Percentiles rank a stretch among this genome's conserved stretches.
phyloP scores from a whole-genome alignment of 2,329 filamentous ascomycete genomes.

The Cladobotryum protrusum region DNA sequence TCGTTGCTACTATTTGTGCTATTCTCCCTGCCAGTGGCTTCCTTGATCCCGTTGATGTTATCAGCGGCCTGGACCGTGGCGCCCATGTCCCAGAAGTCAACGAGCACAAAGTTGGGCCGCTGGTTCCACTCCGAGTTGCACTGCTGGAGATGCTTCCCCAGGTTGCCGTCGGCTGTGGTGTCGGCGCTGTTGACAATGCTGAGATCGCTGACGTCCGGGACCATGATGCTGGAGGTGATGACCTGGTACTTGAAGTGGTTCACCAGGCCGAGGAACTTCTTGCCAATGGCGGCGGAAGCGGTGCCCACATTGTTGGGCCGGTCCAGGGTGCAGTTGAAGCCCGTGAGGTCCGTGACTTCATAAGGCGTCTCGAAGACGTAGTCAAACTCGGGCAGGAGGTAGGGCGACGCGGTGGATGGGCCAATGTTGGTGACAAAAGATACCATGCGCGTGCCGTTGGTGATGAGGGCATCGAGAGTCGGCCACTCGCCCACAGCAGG shows the following conservation, averaged over 20 bases:
- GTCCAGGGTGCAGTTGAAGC: slow-evolving; percentile 67
- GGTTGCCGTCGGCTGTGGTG: slow-evolving; percentile 44
- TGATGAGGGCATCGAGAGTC: slow-evolving; percentile 64
- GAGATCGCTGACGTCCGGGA: slow-evolving; percentile 56
- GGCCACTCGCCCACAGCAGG: slow-evolving; percentile 53
- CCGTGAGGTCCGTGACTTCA: slow-evolving; percentile 53
- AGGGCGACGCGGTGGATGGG: slow-evolving; percentile 40
- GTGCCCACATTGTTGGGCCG: slow-evolving; percentile 51
- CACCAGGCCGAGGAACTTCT: slow-evolving; percentile 61
- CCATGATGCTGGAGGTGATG: slow-evolving; percentile 47
- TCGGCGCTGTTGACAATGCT: slow-evolving; percentile 59
- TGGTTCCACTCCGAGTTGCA: slow-evolving; percentile 55
- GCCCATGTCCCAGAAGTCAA: slow-evolving; percentile 74
- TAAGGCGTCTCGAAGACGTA: slow-evolving; percentile 69
- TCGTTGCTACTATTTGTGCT: slow-evolving; percentile 11
- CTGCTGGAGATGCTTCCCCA: slow-evolving; percentile 46
- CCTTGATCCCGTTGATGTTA: slow-evolving; percentile 51
- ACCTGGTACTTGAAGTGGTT: slow-evolving; percentile 72
- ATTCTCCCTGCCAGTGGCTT: slow-evolving; percentile 30
- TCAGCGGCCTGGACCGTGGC: slow-evolving; percentile 66
- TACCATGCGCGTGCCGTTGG: slow-evolving; percentile 57
- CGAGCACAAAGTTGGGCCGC: slow-evolving; percentile 65
- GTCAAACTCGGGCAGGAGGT: slow-evolving; percentile 57
- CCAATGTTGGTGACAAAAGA: slow-evolving; percentile 58
- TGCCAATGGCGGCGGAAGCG: slow-evolving; percentile 47